Evolutionary conservation across 2,329 filamentous ascomycete genomes (phyloP).

Genomic region (Colletotrichum cordylinicola): DNA sequence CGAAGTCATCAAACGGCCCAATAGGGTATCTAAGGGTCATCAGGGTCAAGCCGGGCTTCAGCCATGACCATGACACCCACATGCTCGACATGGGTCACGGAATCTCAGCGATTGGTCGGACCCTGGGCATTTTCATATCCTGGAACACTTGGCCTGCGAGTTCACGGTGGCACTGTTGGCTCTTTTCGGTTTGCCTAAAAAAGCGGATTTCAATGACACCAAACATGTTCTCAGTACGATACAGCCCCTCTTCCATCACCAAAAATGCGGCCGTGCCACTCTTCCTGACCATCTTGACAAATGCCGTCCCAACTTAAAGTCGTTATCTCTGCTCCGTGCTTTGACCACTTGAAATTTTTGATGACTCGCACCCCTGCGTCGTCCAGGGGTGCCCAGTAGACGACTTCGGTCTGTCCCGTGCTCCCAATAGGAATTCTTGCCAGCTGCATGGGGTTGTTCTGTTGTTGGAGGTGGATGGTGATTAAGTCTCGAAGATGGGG

Average conservation of each 20-base stretch:
- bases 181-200: no score
- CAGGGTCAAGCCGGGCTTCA: no score
- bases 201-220: no score
- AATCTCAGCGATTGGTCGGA: no score
- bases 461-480: slow-evolving; percentile 26
- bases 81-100: no score
- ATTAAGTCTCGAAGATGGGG: slow-evolving; percentile 34
- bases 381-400: slow-evolving; percentile 28
- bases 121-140: no score
- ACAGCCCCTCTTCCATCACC: neutral
- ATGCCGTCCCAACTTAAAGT: slow-evolving; percentile 35
- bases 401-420: neutral
- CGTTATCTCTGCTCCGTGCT: slow-evolving; percentile 22
- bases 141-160: no score
- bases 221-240: neutral
- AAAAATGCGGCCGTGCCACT: slow-evolving; percentile 32
- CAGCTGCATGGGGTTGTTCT: slow-evolving; percentile 24
- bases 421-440: slow-evolving; percentile 17
- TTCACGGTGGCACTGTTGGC: no score
- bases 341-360: slow-evolving; percentile 27
- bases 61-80: no score
- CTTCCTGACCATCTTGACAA: slow-evolving; percentile 32
- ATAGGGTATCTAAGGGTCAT: no score
- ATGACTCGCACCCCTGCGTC: slow-evolving; percentile 7
- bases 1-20: no score